Conservation (phyloP, 2,329 filamentous ascomycete species). For the Ophiostoma ulmi region DNA sequence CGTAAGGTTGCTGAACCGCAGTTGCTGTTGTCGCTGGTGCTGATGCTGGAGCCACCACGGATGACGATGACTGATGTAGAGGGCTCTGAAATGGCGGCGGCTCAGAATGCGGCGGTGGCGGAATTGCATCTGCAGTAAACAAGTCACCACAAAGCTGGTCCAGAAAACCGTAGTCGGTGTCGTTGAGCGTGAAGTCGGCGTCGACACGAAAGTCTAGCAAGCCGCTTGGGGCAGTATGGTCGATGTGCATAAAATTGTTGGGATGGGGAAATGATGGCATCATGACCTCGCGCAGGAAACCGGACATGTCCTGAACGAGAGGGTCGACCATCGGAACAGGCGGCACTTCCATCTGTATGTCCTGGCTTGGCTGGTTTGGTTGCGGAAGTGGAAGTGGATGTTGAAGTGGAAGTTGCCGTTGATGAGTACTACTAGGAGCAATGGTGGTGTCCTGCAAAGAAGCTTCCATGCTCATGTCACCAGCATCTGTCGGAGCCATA, state of each 20-base stretch:
- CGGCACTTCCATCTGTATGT: background rate
- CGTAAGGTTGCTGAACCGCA: background rate
- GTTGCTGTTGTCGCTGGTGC: background rate
- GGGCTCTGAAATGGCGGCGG: background rate
- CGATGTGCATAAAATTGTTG: slow-evolving; percentile 33
- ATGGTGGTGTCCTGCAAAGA: background rate
- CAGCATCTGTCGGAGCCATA: background rate
- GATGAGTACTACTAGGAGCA: background rate
- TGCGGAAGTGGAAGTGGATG: background rate
- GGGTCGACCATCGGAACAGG: background rate
- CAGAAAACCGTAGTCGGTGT: slow-evolving; percentile 48
- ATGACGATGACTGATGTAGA: background rate
- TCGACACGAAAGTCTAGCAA: slow-evolving; percentile 49
- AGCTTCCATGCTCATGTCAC: background rate
- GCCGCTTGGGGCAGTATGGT: slow-evolving; percentile 40
- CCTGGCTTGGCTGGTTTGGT: background rate
- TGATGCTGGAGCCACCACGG: background rate
- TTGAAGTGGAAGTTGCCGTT: background rate
- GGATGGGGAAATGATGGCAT: slow-evolving; percentile 39
- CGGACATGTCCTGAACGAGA: slow-evolving; percentile 35
- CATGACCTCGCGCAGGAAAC: slow-evolving; percentile 48
- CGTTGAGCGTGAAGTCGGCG: slow-evolving; percentile 46
- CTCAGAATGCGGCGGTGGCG: background rate
- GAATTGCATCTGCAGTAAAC: slow-evolving; percentile 17
- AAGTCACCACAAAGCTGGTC: slow-evolving; percentile 46